Percentiles rank a stretch among this genome's conserved stretches.
phyloP scores from a whole-genome alignment of 805 yeast species.

The Scheffersomyces stipitis region DNA sequence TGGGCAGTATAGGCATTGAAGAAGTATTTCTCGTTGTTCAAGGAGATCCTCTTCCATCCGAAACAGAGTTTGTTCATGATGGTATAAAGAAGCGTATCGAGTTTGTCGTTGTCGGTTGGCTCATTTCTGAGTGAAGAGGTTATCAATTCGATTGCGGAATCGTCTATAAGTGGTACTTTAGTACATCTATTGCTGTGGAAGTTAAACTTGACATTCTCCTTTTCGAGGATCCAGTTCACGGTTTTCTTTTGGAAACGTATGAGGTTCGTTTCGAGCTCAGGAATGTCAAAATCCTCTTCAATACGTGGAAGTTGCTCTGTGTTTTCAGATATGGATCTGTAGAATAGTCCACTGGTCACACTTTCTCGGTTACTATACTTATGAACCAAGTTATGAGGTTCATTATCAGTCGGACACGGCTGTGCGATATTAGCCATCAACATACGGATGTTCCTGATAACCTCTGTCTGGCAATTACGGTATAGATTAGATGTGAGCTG shows the following conservation, averaged over 20 bases:
- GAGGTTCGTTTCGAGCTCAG: conserved; percentile 44
- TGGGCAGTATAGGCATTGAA: conserved; percentile 53
- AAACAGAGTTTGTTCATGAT: conserved; percentile 45
- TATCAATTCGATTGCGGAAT: not conserved
- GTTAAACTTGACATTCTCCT: conserved; percentile 47
- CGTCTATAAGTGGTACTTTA: conserved; percentile 17
- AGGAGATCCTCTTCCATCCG: conserved; percentile 48
- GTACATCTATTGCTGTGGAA: conserved; percentile 20
- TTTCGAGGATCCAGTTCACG: conserved; percentile 54
- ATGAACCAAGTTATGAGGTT: conserved; percentile 6
- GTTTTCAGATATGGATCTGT: conserved; percentile 47
- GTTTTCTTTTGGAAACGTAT: conserved; percentile 54
- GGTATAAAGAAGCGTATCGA: conserved; percentile 22
- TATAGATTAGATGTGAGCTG: conserved; percentile 17
- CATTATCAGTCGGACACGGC: conserved; percentile 1
- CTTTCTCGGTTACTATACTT: conserved; percentile 13
- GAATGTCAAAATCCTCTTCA: conserved; percentile 28
- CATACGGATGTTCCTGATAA: conserved; percentile 5
- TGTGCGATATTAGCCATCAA: not conserved
- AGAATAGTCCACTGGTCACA: conserved; percentile 42
- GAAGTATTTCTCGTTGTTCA: conserved; percentile 31
- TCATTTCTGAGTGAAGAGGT: not conserved
- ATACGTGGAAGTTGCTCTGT: conserved; percentile 30
- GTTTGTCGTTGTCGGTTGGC: conserved; percentile 5
- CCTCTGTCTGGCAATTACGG: conserved; percentile 16